Evolutionary conservation across 495 filamentous ascomycete genomes (phyloP).

Genomic region (Jackrogersella multiformis): DNA sequence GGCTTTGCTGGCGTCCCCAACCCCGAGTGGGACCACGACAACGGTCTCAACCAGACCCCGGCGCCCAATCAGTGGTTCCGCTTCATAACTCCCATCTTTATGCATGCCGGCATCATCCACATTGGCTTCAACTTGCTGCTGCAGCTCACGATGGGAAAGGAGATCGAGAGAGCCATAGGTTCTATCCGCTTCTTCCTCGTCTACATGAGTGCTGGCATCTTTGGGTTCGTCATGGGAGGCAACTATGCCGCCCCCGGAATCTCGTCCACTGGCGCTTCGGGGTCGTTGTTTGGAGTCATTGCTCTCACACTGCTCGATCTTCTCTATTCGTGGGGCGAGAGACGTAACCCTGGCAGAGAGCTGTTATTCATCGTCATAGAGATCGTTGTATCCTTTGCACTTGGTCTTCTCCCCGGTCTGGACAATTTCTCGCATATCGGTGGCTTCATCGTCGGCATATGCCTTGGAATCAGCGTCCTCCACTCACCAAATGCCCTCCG

Average conservation of each 20-base stretch:
- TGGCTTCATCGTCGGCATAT: conserved; percentile 91
- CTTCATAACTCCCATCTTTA: conserved; percentile 94
- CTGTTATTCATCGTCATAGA: conserved; percentile 85
- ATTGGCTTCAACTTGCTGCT: conserved; percentile 94
- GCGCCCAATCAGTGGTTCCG: conserved; percentile 94
- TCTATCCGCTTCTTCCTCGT: conserved; percentile 85
- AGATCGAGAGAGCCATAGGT: conserved; percentile 91
- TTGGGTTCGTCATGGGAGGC: conserved; percentile 94
- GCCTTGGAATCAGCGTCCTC: conserved; percentile 84
- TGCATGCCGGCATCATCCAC: conserved; percentile 92
- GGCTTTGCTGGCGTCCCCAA: conserved; percentile 79
- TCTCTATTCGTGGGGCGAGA: conserved; percentile 87
- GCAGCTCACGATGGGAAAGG: conserved; percentile 84
- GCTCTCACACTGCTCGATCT: conserved; percentile 89
- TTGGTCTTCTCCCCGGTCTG: conserved; percentile 89
- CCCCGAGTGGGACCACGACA: conserved; percentile 60
- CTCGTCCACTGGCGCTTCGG: conserved; percentile 87
- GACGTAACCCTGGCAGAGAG: conserved; percentile 77
- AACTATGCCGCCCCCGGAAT: conserved; percentile 86
- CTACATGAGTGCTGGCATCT: conserved; percentile 91
- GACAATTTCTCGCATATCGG: conserved; percentile 99
- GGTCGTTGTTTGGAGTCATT: conserved; percentile 88
- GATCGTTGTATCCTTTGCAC: conserved; percentile 86
- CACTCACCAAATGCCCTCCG: conserved; percentile 85
- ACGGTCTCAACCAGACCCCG: conserved; percentile 49